Percentiles rank a stretch among this genome's conserved stretches.
These are phyloP conservation scores for Cladorrhinum sp. DNA, from an alignment of 2,329 filamentous ascomycete genomes.

Conservation along the genomic window DNA sequence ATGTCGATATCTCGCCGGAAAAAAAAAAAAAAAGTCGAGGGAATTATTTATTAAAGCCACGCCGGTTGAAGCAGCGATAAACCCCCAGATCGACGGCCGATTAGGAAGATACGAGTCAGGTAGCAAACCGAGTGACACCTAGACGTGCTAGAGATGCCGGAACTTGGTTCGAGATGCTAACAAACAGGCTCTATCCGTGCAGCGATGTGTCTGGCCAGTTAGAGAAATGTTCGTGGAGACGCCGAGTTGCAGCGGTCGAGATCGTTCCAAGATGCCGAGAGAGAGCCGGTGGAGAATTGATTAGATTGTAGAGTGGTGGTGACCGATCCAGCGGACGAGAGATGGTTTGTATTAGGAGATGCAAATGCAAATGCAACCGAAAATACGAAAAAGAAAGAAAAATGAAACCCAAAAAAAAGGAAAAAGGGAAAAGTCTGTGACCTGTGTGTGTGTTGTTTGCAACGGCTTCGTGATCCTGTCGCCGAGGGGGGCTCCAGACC, in stretches of 20 bases:
- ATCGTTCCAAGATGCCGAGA: constrained; percentile 22
- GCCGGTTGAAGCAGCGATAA: constrained; percentile 7
- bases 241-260: constrained; percentile 19
- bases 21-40: too few relatives aligned
- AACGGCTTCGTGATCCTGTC: constrained; percentile 24
- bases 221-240: constrained; percentile 5
- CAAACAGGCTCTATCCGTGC: constrained; percentile 1
- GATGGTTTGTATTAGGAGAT: neutral
- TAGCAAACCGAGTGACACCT: neutral
- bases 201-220: constrained; percentile 7
- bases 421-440: too few relatives aligned
- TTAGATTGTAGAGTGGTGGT: neutral
- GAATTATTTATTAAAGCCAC: constrained; percentile 14
- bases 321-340: neutral
- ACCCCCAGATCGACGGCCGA: constrained; percentile 17
- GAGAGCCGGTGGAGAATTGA: constrained; percentile 14
- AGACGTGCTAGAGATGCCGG: too few relatives aligned
- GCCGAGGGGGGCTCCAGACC: constrained; percentile 23
- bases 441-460: constrained; percentile 6
- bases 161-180: constrained; percentile 11
- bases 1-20: neutral
- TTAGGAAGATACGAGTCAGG: constrained; percentile 20
- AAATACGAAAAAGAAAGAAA: neutral
- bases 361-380: neutral
- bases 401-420: neutral